Evolutionary conservation across 176 grass and related monocot genomes (phyloP).

Genomic region (Aegilops tauschii): DNA sequence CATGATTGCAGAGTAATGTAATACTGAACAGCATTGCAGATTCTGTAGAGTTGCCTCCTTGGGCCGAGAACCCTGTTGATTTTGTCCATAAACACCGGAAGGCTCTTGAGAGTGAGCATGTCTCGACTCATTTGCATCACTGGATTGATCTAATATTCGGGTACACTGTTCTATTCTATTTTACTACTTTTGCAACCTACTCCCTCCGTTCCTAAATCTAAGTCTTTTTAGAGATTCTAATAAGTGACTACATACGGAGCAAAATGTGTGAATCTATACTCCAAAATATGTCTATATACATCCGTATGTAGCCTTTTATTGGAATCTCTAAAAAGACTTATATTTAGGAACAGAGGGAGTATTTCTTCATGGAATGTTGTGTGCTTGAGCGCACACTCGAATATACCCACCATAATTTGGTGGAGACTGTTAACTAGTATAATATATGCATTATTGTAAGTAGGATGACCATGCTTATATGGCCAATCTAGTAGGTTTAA

Average conservation of each 20-base stretch:
- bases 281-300: too few relatives aligned
- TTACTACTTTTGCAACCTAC: background rate
- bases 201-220: too few relatives aligned
- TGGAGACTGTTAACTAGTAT: background rate
- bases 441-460: background rate
- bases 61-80: constrained; percentile 92
- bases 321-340: too few relatives aligned
- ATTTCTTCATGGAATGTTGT: background rate
- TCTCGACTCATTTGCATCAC: constrained; percentile 90
- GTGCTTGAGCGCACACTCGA: background rate
- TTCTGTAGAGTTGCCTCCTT: constrained; percentile 86
- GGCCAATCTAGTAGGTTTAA: background rate
- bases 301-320: too few relatives aligned
- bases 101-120: constrained; percentile 96
- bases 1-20: background rate
- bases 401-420: background rate
- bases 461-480: background rate
- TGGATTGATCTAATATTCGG: constrained; percentile 99
- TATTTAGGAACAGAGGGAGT: too few relatives aligned
- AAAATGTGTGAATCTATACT: too few relatives aligned
- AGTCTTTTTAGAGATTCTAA: too few relatives aligned
- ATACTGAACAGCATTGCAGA: constrained; percentile 51
- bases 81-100: constrained; percentile 97
- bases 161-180: constrained; percentile 32
- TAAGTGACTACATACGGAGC: too few relatives aligned